Percentiles rank a stretch among this genome's conserved stretches.
Evolutionary conservation across 1,139 yeast species (phyloP).

Genomic region (Candida tunisiensis): DNA sequence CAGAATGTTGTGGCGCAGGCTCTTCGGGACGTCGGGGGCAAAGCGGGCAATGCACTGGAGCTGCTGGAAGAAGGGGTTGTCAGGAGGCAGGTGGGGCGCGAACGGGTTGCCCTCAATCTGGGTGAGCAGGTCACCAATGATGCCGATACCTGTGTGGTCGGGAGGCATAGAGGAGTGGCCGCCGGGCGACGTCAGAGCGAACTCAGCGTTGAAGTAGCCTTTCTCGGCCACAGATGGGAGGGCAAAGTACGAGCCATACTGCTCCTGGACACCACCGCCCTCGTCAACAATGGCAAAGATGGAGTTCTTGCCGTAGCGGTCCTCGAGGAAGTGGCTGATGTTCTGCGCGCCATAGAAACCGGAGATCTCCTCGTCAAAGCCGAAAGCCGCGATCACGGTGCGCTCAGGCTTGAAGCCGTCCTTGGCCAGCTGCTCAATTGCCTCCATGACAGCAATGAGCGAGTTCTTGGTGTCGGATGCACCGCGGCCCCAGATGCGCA

Average conservation of each 20-base stretch:
- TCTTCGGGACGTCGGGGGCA: conserved; percentile 5
- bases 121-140: conserved; percentile 36
- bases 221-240: conserved; percentile 52
- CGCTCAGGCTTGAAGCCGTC: conserved; percentile 34
- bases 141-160: conserved; percentile 57
- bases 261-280: conserved; percentile 20
- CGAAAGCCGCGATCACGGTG: conserved; percentile 40
- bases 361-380: conserved; percentile 56
- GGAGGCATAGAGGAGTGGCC: conserved; percentile 67
- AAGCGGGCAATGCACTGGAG: conserved; percentile 21
- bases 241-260: conserved; percentile 34
- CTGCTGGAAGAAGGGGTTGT: conserved; percentile 32
- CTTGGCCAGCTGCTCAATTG: conserved; percentile 34
- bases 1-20: conserved; percentile 7
- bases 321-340: conserved; percentile 27
- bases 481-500: conserved; percentile 44
- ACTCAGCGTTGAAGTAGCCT: conserved; percentile 38
- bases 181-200: conserved; percentile 43
- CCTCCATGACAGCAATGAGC: conserved; percentile 38
- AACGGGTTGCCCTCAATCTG: conserved; percentile 35
- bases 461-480: conserved; percentile 46
- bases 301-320: conserved; percentile 39
- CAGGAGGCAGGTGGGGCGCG: conserved; percentile 25
- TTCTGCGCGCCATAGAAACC: conserved; percentile 40
- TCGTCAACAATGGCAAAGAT: conserved; percentile 36